phyloP scores from a whole-genome alignment of 202 grass and related monocot genomes.

The Hordeum pubiflorum region DNA sequence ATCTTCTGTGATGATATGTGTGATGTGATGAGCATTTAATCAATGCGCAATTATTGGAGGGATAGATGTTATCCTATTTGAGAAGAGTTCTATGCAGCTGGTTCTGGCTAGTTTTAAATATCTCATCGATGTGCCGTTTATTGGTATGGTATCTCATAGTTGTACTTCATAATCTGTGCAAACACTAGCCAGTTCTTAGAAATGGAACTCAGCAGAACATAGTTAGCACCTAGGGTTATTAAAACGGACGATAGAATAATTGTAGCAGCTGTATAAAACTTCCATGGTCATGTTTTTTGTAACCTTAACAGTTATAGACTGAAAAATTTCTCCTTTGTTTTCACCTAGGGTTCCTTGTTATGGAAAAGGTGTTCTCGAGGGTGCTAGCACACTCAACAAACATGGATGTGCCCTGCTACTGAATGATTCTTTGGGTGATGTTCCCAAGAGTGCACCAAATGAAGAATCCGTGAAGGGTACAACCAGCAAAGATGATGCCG shows the following conservation, averaged over 20 bases:
- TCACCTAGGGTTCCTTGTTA: conserved; percentile 42
- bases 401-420: conserved; percentile 44
- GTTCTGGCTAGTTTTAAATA: background rate
- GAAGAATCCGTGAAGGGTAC: no score
- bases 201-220: background rate
- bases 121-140: background rate
- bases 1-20: background rate
- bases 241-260: background rate
- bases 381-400: conserved; percentile 59
- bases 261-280: background rate
- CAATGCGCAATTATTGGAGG: background rate
- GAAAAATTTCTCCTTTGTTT: background rate
- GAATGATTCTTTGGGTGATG: conserved; percentile 56
- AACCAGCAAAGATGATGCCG: no score
- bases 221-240: background rate
- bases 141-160: background rate
- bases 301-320: background rate
- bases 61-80: background rate
- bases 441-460: conserved; percentile 37
- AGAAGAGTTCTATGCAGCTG: background rate
- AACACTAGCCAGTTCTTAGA: background rate
- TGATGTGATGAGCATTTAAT: background rate
- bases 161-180: background rate
- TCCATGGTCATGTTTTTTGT: background rate
- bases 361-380: conserved; percentile 51